Base-by-base conservation (phyloP, 2,329 filamentous ascomycete species). In the Aspergillus sp. region DNA sequence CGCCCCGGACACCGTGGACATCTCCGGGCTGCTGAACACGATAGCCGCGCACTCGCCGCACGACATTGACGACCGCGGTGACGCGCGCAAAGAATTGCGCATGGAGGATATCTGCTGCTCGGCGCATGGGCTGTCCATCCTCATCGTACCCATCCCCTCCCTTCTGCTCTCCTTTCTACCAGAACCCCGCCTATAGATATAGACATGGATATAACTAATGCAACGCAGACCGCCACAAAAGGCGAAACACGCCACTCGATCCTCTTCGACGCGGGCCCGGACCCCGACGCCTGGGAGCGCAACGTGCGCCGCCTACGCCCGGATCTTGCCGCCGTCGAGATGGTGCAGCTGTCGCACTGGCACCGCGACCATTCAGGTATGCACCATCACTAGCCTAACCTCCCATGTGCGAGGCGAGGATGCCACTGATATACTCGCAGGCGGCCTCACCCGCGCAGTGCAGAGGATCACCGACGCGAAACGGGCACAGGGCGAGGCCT, bases 281-380 rank as follows among this genome's bases (percentile, higher is more conserved):
- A 82, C 60, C 79, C 76, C 41, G 72, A 75, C 6, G 67, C 73
- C 3, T 83, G 78, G 75, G 74, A 78, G 57, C 66, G 71, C n/a
- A 83, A 83, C 56, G 73, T 69, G 3, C 72, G 65, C 4, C 70
- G 79, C 2, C 62, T 81, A 16, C 62, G 68, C 21, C 66, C 75
- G 1, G 70, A 79, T 58, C 62, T 80, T 3, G 64, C 71, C 1
- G 58, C 63, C 0, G 67, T 83, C 20, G 79, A 81, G 56, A 52
- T 75, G 13, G 73, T 81, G 17, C 72, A 80, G 45, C 64, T 82
- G 20, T 79, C 77, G 4, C 77, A 81, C 58, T 81, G 80, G 80
- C 78, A 83, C 65, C 73, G 80, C 36, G 78, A 83, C 56, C 78
- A 83, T 57, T 81, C 78, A 21, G 78, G 78, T 74, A 47, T n/a